A percentile compares a stretch with the other conserved stretches of the same genome.
Conservation (phyloP, 2,329 filamentous ascomycete genomes). For the Aureobasidium sp. region DNA sequence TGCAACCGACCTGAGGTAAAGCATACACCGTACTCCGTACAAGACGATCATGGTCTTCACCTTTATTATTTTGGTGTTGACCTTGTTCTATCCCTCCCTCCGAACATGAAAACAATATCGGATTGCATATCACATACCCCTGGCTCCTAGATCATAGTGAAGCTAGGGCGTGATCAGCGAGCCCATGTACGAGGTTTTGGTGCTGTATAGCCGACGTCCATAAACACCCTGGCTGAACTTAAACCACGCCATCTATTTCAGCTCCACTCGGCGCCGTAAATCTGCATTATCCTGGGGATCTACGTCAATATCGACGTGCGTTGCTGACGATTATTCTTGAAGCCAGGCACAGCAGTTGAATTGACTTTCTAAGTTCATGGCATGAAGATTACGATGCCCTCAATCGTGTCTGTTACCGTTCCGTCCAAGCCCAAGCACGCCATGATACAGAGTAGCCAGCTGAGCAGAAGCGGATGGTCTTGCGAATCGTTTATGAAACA, state of each 20-base stretch:
- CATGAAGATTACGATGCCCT: not conserved
- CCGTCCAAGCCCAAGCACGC: not conserved
- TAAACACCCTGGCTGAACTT: not conserved
- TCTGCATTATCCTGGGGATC: not conserved
- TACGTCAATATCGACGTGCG: not conserved
- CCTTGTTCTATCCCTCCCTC: too few species aligned
- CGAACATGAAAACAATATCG: not conserved
- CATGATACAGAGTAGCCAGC: not conserved
- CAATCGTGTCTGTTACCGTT: not conserved
- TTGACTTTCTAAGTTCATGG: not conserved
- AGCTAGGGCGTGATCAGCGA: not conserved
- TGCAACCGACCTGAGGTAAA: not conserved
- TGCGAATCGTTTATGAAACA: constrained; percentile 1
- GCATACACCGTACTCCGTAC: not conserved
- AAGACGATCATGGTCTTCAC: too few species aligned
- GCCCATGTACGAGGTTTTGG: not conserved
- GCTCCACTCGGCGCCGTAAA: not conserved
- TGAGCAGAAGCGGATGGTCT: not conserved
- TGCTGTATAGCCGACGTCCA: not conserved
- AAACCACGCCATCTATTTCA: not conserved
- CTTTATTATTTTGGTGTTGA: not conserved
- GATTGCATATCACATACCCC: not conserved
- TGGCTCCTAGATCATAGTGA: not conserved
- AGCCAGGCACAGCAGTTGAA: not conserved
- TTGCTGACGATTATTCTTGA: not conserved